These are phyloP conservation scores for Lumnitzera littorea DNA, from an alignment of 345 rosid genomes.

Conservation along the genomic window DNA sequence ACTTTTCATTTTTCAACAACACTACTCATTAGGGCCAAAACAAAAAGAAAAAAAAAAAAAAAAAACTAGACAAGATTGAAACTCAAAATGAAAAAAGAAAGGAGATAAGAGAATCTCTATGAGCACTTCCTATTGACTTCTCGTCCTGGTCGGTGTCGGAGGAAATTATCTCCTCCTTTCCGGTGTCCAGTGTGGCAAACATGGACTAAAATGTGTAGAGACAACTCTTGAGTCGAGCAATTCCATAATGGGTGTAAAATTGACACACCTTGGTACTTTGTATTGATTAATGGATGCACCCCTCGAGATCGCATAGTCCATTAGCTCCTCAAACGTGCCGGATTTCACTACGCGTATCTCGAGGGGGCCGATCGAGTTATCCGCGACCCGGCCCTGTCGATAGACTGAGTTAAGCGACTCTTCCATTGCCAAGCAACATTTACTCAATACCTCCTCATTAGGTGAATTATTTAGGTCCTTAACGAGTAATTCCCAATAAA, in stretches of 20 bases:
- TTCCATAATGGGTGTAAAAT: slow-evolving; percentile 81
- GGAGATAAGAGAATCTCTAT: slow-evolving; percentile 12
- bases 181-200: slow-evolving; percentile 72
- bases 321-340: slow-evolving; percentile 95
- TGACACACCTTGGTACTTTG: slow-evolving; percentile 93
- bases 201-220: slow-evolving; percentile 65
- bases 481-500: slow-evolving; percentile 70
- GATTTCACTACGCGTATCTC: slow-evolving; percentile 72
- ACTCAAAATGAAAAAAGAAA: neutral
- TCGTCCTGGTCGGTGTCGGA: slow-evolving; percentile 14
- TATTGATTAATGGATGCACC: slow-evolving; percentile 97
- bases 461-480: slow-evolving; percentile 49
- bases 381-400: slow-evolving; percentile 77
- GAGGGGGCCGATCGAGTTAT: slow-evolving; percentile 71
- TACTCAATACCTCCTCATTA: slow-evolving; percentile 27
- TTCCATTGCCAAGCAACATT: slow-evolving; percentile 86
- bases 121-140: slow-evolving; percentile 13
- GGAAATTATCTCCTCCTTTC: slow-evolving; percentile 40
- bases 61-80: neutral
- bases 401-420: slow-evolving; percentile 87
- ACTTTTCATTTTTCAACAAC: too few species aligned
- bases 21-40: neutral
- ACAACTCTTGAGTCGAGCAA: slow-evolving; percentile 72
- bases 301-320: slow-evolving; percentile 92
- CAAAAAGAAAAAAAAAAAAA: neutral